These are phyloP conservation scores for Mycena indigotica DNA, from an alignment of 768 basidiomycete genomes.

Conservation along the genomic window DNA sequence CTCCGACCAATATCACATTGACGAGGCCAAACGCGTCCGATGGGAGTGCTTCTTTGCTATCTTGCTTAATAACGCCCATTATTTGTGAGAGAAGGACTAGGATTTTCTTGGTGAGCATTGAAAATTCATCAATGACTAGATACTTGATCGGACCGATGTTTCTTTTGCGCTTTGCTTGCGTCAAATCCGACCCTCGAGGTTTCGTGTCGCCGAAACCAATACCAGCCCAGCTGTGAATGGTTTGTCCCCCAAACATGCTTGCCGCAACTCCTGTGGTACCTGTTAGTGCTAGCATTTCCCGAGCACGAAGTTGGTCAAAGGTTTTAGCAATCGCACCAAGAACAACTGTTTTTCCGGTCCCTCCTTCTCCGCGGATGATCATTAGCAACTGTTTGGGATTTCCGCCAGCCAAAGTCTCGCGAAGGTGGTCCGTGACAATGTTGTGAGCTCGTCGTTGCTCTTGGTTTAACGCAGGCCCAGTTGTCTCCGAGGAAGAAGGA, in stretches of 20 bases:
- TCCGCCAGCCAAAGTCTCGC: constrained; percentile 20
- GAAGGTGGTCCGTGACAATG: constrained; percentile 36
- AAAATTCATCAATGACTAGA: constrained; percentile 43
- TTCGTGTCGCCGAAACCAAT: constrained; percentile 20
- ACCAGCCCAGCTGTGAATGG: constrained; percentile 34
- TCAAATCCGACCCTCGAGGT: constrained; percentile 1
- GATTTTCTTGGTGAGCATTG: constrained; percentile 37
- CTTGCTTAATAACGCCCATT: constrained; percentile 15
- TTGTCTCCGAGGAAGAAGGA: neutral
- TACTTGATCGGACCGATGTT: constrained; percentile 26
- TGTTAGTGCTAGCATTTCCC: constrained; percentile 32
- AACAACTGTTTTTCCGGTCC: constrained; percentile 44
- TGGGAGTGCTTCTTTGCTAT: constrained; percentile 6
- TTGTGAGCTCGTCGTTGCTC: constrained; percentile 40
- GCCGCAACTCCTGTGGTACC: constrained; percentile 45
- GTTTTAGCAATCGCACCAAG: constrained; percentile 40
- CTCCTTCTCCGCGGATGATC: constrained; percentile 43
- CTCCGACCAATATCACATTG: constrained; percentile 41
- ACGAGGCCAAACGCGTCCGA: constrained; percentile 37
- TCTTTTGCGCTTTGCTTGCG: constrained; percentile 18
- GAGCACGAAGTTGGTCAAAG: constrained; percentile 25
- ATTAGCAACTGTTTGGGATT: constrained; percentile 35
- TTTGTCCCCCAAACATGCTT: constrained; percentile 39
- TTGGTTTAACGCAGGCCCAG: constrained; percentile 19
- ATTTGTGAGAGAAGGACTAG: constrained; percentile 25